Evolutionary conservation across 176 grass and related monocot genomes (phyloP), one percentile per base, ranked within the genome.

Genomic region (Oryza longistaminata): DNA sequence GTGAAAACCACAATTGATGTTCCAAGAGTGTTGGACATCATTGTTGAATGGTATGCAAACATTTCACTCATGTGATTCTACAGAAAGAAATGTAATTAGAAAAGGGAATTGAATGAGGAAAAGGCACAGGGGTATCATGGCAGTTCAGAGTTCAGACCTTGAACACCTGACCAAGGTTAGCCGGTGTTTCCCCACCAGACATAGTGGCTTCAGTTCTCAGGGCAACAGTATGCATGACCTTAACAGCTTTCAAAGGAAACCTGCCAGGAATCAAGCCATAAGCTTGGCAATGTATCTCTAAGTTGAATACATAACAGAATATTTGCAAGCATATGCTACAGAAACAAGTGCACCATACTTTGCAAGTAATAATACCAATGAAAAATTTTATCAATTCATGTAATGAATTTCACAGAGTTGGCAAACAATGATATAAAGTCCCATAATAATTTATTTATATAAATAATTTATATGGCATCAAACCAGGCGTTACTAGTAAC

Each of bases 1-100:
- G 96, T 99, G 91, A 99, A 99, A 86, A 99, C 96, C 39, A 99
- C 91, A 70, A 99, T 96, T 81, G 96, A 96, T 22, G 93, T 99
- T 64, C 78, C 81, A 84, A 99, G 96, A 80, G 88, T 99, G 72
- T 99, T 99, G 27, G 96, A 93, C 93, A 99, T 99, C 90, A 99
- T 99, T 55, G 96, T 96, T 76, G 96, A 94, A 90, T 99, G 96
- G 83, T 94, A 99, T 0, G 91, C 96, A 11, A 99, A 99, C 93
- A 99, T 99, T 89, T 99, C 93, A 11, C 96, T 99, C 91, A 92
- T 99, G 78, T 96, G 91, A 76, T 87, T 96, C 96, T 99, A 79
- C 61, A 89, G 26, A 80, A 26, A 29, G 8, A 65, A 31, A 61
- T 3, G 26, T 62, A 37, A 73, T 76, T 42, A 79, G 81, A 81